Evolutionary conservation across 2,329 filamentous ascomycete species (phyloP), one percentile per base, ranked within the genome.

Genomic region (Teratosphaeriaceae sp.): DNA sequence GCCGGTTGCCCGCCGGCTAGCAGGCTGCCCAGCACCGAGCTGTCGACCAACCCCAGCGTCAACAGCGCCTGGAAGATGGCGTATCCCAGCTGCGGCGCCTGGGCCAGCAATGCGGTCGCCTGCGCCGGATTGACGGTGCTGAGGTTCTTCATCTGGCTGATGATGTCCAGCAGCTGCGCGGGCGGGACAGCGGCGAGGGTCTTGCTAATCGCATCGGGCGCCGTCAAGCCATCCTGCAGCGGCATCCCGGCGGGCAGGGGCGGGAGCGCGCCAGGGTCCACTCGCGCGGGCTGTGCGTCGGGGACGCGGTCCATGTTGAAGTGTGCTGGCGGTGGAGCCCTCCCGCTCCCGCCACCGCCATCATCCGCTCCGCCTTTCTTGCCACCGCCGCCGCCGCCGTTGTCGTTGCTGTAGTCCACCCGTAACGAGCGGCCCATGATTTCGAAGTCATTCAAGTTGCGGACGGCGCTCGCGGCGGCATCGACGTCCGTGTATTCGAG

Each of bases 381-480:
- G 18, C 51, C 49, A 36, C 45, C 51, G 34, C 52, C 54, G 44
- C 84, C 83, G 54, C 84, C 83, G 54, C 84, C 84, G 52, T 88
- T 87, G 63, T 96, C 90, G 65, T 95, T 94, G 46, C 87, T 92
- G 67, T 94, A 98, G 66, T 97, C 92, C 43, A 98, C 92, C 47
- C 89, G 80, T 50, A 98, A 76, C 65, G 94, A 94, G 58, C 92
- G 80, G 43, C 88, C 88, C 82, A 95, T 94, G 61, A 96, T 82
- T 64, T 97, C 90, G 68, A 88, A 83, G 65, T 95, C 88, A 69
- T 97, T 95, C 40, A 97, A 72, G 62, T 98, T 97, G 55, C 90
- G 84, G 37, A 97, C 90, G 2, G 92, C 92, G 2, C 88, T 94
- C 27, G 90, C 88, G 23, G 92, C 92, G 20, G 88, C 75, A 78